Base-by-base conservation (phyloP, 2,329 filamentous ascomycete genomes). In the Aspergillus ustus region DNA sequence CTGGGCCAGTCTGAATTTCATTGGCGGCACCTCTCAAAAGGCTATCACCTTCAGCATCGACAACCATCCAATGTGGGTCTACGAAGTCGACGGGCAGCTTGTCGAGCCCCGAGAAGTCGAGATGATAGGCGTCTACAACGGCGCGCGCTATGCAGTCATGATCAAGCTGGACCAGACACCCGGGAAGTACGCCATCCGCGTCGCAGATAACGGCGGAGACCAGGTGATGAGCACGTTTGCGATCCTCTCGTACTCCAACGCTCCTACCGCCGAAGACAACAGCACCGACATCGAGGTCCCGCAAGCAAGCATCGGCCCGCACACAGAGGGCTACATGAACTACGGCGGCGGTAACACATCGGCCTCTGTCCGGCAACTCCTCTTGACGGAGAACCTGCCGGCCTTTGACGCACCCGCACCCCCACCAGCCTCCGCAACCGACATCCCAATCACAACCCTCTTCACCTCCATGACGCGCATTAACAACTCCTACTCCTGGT, bases 1-100 rank as follows among this genome's bases (percentile, higher is more conserved):
- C 37, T 88, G 85, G 84, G 68, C 82, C 0, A 83, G 84, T 7
- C 73, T 88, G 15, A 82, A 87, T 63, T 68, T 87, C n/a, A 80
- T 88, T 60, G 82, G 79, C n/a, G 76, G 82, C 2, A 78, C 82
- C 53, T 78, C 81, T 54, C 79, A 85, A 28, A 72, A 82, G 52
- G 81, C 78, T 68, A 86, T 52, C 67, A 85, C 63, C 72, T 80
- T 77, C 28, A 77, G 78, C 3, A 78, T 82, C 31, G 80, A 82
- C 62, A 73, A 77, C 50, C 80, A 82, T 60, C 72, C 74, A 2
- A 73, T 82, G 72, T 79, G 72, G 59, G 67, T 82, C 7, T 82
- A 81, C 54, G 78, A 76, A 13, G 71, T 78, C 20, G 80, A 82
- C 59, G 80, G 80, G 1, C 70, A 72, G 25, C 82, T 76, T 59